Percentiles rank a stretch among this genome's conserved stretches.
phyloP scores from a whole-genome alignment of 129 eudicot species.

The Solidago caesia region DNA sequence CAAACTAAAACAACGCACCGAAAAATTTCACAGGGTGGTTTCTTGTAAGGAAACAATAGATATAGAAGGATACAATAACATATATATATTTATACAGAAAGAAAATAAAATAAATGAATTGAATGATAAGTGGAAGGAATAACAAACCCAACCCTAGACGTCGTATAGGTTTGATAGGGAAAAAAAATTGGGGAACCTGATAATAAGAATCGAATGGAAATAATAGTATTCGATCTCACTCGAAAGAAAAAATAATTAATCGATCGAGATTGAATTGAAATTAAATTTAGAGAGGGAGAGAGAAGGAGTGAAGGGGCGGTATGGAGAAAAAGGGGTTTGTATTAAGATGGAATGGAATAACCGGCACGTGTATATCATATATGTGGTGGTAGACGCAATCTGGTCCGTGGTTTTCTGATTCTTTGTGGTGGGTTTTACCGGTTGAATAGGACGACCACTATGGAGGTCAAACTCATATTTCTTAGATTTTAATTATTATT shows the following conservation, averaged over 20 bases:
- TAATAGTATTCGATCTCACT: slow-evolving; percentile 20
- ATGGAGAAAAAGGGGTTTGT: slow-evolving; percentile 14
- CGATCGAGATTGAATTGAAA: slow-evolving; percentile 38
- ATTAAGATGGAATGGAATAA: slow-evolving; percentile 24
- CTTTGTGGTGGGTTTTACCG: slow-evolving; percentile 40
- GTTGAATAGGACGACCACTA: neutral
- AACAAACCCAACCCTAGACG: slow-evolving; percentile 3
- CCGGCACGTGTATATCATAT: slow-evolving; percentile 42
- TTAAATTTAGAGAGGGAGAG: slow-evolving; percentile 21
- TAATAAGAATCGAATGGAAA: slow-evolving; percentile 22
- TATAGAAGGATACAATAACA: neutral
- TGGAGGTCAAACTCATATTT: slow-evolving; percentile 30
- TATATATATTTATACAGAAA: slow-evolving; percentile 21
- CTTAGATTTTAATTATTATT: too few relatives aligned
- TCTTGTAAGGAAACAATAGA: slow-evolving; percentile 31
- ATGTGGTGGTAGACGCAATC: neutral
- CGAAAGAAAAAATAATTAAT: slow-evolving; percentile 16
- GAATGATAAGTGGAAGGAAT: neutral
- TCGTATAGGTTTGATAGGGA: too few relatives aligned
- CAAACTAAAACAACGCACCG: slow-evolving; percentile 70
- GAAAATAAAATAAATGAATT: neutral
- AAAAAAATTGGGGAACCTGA: neutral
- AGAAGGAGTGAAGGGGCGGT: slow-evolving; percentile 21
- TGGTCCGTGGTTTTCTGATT: slow-evolving; percentile 10
- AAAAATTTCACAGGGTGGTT: slow-evolving; percentile 65